Conservation (phyloP, 192 early-diverging fungal species). For the Mortierella alpina region DNA sequence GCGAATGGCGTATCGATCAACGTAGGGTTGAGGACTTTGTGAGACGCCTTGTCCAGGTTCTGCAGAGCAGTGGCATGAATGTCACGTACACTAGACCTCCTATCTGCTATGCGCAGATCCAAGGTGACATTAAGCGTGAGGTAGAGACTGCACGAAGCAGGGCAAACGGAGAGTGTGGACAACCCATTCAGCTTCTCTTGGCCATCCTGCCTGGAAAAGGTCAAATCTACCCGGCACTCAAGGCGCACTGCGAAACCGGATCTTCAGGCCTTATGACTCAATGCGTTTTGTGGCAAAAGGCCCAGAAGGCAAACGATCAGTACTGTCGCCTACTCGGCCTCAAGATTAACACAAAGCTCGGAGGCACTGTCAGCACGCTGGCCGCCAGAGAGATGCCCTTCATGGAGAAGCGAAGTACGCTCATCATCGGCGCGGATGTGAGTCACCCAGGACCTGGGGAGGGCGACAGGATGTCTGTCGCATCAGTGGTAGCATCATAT, state of each 20-base stretch:
- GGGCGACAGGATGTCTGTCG: constrained; percentile 14
- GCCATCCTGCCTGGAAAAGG: constrained; percentile 12
- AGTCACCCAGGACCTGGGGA: constrained; percentile 78
- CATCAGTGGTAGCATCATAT: constrained; percentile 22
- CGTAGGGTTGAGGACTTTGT: background rate
- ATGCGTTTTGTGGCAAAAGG: constrained; percentile 7
- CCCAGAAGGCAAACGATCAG: constrained; percentile 53
- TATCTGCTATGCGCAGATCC: constrained; percentile 8
- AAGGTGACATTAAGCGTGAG: constrained; percentile 1
- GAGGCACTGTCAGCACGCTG: constrained; percentile 20
- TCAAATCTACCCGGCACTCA: constrained; percentile 11
- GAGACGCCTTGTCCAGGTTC: background rate
- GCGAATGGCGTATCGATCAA: constrained; percentile 1
- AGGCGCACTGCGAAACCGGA: constrained; percentile 13
- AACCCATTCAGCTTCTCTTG: constrained; percentile 8
- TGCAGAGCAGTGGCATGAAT: constrained; percentile 6
- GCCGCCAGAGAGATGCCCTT: constrained; percentile 59
- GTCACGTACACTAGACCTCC: constrained; percentile 1
- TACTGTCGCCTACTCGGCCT: constrained; percentile 90
- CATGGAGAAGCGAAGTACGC: constrained; percentile 68
- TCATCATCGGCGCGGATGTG: constrained; percentile 87
- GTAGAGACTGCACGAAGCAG: background rate
- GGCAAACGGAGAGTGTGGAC: background rate
- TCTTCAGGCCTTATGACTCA: constrained; percentile 12
- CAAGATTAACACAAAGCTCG: constrained; percentile 85